phyloP scores from a whole-genome alignment of 495 filamentous ascomycete species.

The Halenospora varia region DNA sequence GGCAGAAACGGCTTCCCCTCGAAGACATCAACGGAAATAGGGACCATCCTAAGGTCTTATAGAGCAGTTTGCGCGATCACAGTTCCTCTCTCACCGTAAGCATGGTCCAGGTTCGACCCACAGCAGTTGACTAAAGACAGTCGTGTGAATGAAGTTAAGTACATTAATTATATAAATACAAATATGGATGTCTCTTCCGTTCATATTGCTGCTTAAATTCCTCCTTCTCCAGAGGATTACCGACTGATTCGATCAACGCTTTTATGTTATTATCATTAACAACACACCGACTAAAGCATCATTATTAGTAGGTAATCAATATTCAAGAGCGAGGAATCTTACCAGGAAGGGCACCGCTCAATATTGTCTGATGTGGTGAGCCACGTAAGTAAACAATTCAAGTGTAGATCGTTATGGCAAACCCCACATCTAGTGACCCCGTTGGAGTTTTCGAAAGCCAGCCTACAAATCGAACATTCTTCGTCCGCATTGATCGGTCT shows the following conservation, averaged over 20 bases:
- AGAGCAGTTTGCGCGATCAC: background rate
- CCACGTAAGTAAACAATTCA: background rate
- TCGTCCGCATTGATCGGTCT: background rate
- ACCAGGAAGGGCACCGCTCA: background rate
- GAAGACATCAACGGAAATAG: background rate
- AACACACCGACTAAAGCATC: background rate
- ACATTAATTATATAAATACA: background rate
- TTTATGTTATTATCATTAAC: background rate
- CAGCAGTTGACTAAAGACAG: background rate
- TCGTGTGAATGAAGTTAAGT: background rate
- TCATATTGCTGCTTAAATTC: background rate
- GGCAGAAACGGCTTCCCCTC: background rate
- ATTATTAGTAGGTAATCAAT: background rate
- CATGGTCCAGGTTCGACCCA: background rate
- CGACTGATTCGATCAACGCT: background rate
- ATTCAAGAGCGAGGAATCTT: constrained; percentile 1
- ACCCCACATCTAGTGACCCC: background rate
- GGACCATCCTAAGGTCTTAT: background rate
- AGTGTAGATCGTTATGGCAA: background rate
- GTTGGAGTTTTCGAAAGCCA: background rate
- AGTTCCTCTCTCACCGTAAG: background rate
- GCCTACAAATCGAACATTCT: background rate
- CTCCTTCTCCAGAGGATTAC: constrained; percentile 1
- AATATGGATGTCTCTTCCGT: background rate
- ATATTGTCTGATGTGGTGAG: background rate